These are phyloP conservation scores for Stygiomarasmius scandens DNA, from an alignment of 1,284 basidiomycete species.

Conservation along the genomic window DNA sequence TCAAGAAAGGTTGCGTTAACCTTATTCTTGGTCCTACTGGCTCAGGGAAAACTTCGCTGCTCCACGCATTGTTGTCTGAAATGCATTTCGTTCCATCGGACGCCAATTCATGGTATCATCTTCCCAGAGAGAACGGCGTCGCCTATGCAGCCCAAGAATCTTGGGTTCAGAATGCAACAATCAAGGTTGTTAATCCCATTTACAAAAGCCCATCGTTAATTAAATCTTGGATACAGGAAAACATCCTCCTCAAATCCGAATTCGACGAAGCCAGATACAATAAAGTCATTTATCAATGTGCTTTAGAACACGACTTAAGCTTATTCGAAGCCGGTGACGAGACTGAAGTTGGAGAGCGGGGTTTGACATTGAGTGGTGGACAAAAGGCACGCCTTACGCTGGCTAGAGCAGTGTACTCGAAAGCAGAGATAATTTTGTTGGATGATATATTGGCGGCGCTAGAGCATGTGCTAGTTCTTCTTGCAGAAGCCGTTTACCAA, in stretches of 20 bases:
- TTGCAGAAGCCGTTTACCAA: too few relatives aligned
- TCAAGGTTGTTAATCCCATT: conserved; percentile 40
- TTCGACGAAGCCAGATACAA: conserved; percentile 64
- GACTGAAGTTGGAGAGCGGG: conserved; percentile 58
- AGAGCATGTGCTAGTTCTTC: conserved; percentile 35
- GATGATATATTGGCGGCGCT: conserved; percentile 65
- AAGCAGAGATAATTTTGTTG: conserved; percentile 61
- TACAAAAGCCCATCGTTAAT: conserved; percentile 43
- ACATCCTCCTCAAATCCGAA: conserved; percentile 73
- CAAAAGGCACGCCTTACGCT: conserved; percentile 78
- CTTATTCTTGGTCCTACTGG: conserved; percentile 50
- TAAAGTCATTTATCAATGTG: conserved; percentile 56
- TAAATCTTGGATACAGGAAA: conserved; percentile 40
- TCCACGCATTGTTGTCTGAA: conserved; percentile 54
- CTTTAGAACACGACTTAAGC: conserved; percentile 52
- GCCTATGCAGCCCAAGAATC: conserved; percentile 69
- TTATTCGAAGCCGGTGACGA: conserved; percentile 61
- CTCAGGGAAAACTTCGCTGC: conserved; percentile 43
- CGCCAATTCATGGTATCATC: conserved; percentile 51
- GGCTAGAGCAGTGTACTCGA: conserved; percentile 71
- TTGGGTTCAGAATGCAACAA: conserved; percentile 66
- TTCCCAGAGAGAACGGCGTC: conserved; percentile 58
- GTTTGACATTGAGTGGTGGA: conserved; percentile 67
- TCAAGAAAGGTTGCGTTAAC: conserved; percentile 51
- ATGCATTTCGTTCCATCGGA: conserved; percentile 45